phyloP scores from a whole-genome alignment of 192 early-diverging fungal genomes.

The Borealophlyctis nickersoniae region DNA sequence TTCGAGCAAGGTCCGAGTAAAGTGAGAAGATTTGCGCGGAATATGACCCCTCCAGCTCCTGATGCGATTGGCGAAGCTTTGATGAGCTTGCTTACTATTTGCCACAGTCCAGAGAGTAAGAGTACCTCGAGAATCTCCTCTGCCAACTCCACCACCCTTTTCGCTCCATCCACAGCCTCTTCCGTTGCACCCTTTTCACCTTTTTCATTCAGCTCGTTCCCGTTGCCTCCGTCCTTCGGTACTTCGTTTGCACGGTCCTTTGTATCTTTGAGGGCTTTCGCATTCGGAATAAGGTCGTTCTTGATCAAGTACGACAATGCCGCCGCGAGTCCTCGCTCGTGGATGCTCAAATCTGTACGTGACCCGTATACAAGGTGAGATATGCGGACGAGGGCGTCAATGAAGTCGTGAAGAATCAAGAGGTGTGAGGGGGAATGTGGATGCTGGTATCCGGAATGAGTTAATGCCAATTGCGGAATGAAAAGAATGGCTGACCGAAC shows the following conservation, averaged over 20 bases:
- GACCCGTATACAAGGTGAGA: slow-evolving; percentile 35
- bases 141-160: slow-evolving; percentile 8
- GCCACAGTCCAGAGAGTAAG: too few relatives aligned
- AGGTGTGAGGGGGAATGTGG: slow-evolving; percentile 36
- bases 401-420: slow-evolving; percentile 49
- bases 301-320: slow-evolving; percentile 38
- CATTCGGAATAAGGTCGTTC: slow-evolving; percentile 32
- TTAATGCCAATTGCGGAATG: slow-evolving; percentile 7
- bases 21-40: slow-evolving; percentile 25
- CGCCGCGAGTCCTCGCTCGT: slow-evolving; percentile 34
- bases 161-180: neutral
- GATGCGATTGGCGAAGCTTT: too few relatives aligned
- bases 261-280: neutral
- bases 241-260: neutral
- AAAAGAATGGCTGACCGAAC: slow-evolving; percentile 12
- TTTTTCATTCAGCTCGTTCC: neutral
- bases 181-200: neutral
- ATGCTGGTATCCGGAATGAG: slow-evolving; percentile 24
- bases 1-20: slow-evolving; percentile 24
- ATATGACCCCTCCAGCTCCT: slow-evolving; percentile 28
- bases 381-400: slow-evolving; percentile 37
- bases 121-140: too few relatives aligned
- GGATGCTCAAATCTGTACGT: slow-evolving; percentile 27
- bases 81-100: neutral
- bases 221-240: slow-evolving; percentile 2